A percentile compares a stretch with the other conserved stretches of the same genome.
These are phyloP conservation scores for Pyricularia sp. DNA, from an alignment of 2,329 filamentous ascomycete genomes.

Conservation along the genomic window DNA sequence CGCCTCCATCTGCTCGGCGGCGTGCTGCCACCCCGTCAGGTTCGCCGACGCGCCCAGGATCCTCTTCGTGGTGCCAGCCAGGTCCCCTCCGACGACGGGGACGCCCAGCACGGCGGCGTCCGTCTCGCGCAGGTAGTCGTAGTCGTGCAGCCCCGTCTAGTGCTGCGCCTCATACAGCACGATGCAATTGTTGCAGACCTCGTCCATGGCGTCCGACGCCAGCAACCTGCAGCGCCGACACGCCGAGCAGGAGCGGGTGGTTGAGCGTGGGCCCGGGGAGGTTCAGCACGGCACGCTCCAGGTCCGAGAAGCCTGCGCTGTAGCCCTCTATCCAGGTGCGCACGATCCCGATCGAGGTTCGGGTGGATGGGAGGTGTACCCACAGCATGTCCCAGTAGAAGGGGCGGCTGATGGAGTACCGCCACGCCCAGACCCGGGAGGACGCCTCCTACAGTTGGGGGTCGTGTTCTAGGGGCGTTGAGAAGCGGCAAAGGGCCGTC, in stretches of 20 bases:
- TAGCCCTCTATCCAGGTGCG: conserved; percentile 8
- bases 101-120: conserved; percentile 2
- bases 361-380: conserved; percentile 6
- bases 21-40: conserved; percentile 8
- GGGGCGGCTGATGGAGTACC: conserved; percentile 8
- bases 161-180: conserved; percentile 6
- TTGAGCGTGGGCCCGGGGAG: conserved; percentile 6
- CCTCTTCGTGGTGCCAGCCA: conserved; percentile 2
- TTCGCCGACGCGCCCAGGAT: conserved; percentile 6
- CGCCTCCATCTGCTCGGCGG: conserved; percentile 2
- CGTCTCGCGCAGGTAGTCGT: conserved; percentile 6
- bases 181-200: conserved; percentile 7
- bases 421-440: conserved; percentile 3
- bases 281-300: conserved; percentile 3
- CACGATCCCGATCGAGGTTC: conserved; percentile 6
- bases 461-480: no score
- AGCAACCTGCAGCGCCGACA: conserved; percentile 7
- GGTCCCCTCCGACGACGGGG: conserved; percentile 3
- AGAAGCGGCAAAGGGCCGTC: conserved; percentile 6
- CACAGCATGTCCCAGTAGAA: conserved; percentile 10
- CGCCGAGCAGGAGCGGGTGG: conserved; percentile 7
- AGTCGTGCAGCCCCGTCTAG: conserved; percentile 8
- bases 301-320: conserved; percentile 5
- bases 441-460: not conserved
- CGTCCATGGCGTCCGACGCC: conserved; percentile 6